A percentile compares a stretch with the other conserved stretches of the same genome.
These are phyloP conservation scores for Coix lacrymajobi DNA, from an alignment of 176 grass and related monocot species.

Conservation along the genomic window DNA sequence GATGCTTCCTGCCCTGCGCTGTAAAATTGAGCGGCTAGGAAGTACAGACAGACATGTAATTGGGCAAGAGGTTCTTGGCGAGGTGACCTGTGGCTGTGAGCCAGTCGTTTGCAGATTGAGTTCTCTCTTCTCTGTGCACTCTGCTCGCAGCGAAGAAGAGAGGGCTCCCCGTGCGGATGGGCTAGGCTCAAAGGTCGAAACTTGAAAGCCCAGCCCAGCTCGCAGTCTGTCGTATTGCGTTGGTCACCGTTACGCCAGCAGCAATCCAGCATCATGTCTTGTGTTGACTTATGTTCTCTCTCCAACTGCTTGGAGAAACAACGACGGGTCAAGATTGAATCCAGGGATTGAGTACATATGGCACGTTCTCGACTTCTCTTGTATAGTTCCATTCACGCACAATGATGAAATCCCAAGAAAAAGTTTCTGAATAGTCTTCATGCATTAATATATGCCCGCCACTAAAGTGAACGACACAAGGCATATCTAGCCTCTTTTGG, in stretches of 20 bases:
- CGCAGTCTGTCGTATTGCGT: background rate
- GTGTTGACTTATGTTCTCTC: background rate
- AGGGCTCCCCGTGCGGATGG: background rate
- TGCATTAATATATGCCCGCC: background rate
- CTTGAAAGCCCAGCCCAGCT: background rate
- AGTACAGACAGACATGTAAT: background rate
- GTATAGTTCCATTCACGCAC: background rate
- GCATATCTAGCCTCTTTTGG: too few relatives aligned
- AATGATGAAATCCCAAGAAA: background rate
- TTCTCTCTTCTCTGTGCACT: background rate
- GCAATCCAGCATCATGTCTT: background rate
- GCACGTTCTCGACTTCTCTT: background rate
- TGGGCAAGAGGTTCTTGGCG: background rate
- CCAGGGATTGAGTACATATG: background rate
- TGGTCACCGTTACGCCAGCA: slow-evolving; percentile 15
- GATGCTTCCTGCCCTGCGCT: background rate
- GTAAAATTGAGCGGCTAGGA: slow-evolving; percentile 7
- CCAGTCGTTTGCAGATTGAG: slow-evolving; percentile 28
- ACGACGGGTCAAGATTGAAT: background rate
- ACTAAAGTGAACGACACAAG: background rate
- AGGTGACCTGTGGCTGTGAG: slow-evolving; percentile 2
- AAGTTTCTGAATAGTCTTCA: background rate
- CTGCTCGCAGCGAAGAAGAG: background rate
- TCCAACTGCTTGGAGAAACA: background rate
- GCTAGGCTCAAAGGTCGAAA: background rate